phyloP scores from a whole-genome alignment of 306 rosid genomes.

The Senna tora region DNA sequence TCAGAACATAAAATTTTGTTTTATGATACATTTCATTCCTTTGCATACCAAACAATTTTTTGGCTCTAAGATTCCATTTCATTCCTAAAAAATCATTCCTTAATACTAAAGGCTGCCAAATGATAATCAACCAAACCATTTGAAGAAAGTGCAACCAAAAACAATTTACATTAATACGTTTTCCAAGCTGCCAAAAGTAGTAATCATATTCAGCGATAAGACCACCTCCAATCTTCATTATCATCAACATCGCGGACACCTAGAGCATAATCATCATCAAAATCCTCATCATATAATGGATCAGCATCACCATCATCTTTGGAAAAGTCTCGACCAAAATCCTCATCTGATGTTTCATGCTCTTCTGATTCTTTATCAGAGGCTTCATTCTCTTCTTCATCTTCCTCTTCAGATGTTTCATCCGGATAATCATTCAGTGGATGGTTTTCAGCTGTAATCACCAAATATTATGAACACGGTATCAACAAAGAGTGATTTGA shows the following conservation, averaged over 20 bases:
- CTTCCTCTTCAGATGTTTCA: slow-evolving; percentile 66
- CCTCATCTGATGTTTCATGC: slow-evolving; percentile 42
- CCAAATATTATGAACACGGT: slow-evolving; percentile 30
- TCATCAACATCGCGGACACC: slow-evolving; percentile 30
- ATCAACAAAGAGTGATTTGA: not conserved
- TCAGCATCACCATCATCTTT: slow-evolving; percentile 17
- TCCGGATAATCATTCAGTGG: slow-evolving; percentile 83
- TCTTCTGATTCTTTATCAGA: slow-evolving; percentile 57
- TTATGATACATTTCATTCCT: too few species aligned
- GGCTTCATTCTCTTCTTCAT: slow-evolving; percentile 47
- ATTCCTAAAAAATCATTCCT: too few species aligned
- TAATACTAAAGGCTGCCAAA: too few species aligned
- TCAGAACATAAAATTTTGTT: too few species aligned
- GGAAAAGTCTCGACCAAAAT: slow-evolving; percentile 25
- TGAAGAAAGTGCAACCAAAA: too few species aligned
- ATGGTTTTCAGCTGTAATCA: slow-evolving; percentile 70
- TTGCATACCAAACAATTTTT: too few species aligned
- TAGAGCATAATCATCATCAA: slow-evolving; percentile 39
- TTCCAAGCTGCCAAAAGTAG: too few species aligned
- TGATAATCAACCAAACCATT: too few species aligned
- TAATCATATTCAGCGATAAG: slow-evolving; percentile 1
- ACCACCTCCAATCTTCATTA: slow-evolving; percentile 49
- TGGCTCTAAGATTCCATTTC: too few species aligned
- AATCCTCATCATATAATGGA: slow-evolving; percentile 50
- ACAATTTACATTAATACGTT: too few species aligned